These are phyloP conservation scores for Magnaporthiopsis rhizophila DNA, from an alignment of 2,329 filamentous ascomycete genomes.

Conservation along the genomic window DNA sequence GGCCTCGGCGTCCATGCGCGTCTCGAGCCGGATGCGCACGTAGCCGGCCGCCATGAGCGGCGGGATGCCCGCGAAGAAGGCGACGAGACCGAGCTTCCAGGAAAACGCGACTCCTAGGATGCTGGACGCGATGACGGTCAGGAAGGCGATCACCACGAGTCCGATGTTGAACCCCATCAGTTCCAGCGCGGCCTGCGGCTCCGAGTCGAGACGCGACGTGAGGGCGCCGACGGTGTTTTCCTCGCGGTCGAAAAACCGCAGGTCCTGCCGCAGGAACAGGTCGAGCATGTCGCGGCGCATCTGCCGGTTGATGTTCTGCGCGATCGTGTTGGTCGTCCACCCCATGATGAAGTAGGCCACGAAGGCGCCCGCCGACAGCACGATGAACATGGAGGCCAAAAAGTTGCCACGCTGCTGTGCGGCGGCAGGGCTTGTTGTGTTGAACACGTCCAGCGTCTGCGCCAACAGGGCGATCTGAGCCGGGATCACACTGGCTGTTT, in stretches of 20 bases:
- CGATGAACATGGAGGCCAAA: conserved; percentile 46
- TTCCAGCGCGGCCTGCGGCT: conserved; percentile 31
- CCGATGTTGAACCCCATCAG: conserved; percentile 34
- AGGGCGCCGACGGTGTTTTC: conserved; percentile 32
- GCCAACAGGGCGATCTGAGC: conserved; percentile 35
- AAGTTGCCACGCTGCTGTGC: conserved; percentile 38
- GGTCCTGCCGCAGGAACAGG: conserved; percentile 29
- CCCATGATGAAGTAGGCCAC: conserved; percentile 34
- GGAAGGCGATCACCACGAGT: conserved; percentile 27
- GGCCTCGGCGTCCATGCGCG: conserved; percentile 28
- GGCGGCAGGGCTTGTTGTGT: conserved; percentile 14
- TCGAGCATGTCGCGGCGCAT: conserved; percentile 15
- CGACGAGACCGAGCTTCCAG: conserved; percentile 41
- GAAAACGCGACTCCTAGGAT: conserved; percentile 34
- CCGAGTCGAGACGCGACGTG: conserved; percentile 25
- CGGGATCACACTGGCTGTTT: conserved; percentile 24
- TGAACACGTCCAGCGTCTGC: conserved; percentile 33
- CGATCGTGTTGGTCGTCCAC: conserved; percentile 25
- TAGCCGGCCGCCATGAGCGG: conserved; percentile 28
- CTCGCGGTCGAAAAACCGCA: conserved; percentile 32
- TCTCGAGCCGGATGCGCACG: conserved; percentile 31
- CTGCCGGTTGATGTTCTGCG: conserved; percentile 15
- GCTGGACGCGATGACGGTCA: conserved; percentile 29
- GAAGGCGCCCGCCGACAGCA: conserved; percentile 33
- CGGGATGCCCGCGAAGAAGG: conserved; percentile 34